Percentiles rank a stretch among this genome's conserved stretches.
These are phyloP conservation scores for Arctostaphylos glauca DNA, from an alignment of 148 eudicot genomes.

Conservation along the genomic window DNA sequence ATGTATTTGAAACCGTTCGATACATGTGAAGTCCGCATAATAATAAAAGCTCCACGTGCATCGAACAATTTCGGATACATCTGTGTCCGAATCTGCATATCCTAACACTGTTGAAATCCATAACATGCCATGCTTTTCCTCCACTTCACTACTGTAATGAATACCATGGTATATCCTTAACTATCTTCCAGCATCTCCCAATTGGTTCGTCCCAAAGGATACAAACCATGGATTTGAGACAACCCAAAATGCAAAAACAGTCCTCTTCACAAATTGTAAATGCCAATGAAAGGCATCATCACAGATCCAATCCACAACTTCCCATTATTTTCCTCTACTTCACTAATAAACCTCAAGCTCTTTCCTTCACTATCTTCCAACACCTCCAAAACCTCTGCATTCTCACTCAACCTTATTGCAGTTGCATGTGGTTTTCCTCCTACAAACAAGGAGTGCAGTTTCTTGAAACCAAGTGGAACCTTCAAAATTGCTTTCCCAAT, in stretches of 20 bases:
- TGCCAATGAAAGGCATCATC: conserved; percentile 60
- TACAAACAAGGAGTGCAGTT: conserved; percentile 50
- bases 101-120: conserved; percentile 63
- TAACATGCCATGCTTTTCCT: conserved; percentile 63
- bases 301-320: conserved; percentile 74
- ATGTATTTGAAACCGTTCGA: too few relatives aligned
- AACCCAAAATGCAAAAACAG: conserved; percentile 38
- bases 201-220: conserved; percentile 45
- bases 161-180: conserved; percentile 53
- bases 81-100: too few relatives aligned
- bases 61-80: too few relatives aligned
- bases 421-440: conserved; percentile 62
- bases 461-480: conserved; percentile 50
- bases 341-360: conserved; percentile 60
- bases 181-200: conserved; percentile 51
- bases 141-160: conserved; percentile 45
- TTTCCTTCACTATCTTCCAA: conserved; percentile 64
- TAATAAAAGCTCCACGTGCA: too few relatives aligned
- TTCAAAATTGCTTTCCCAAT: conserved; percentile 41
- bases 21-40: too few relatives aligned
- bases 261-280: conserved; percentile 11
- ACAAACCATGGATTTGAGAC: conserved; percentile 53
- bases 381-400: conserved; percentile 48
- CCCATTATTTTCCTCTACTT: conserved; percentile 70
- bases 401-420: conserved; percentile 45